Evolutionary conservation across 352 stramenopile genomes (phyloP).

Genomic region (Globisporangium mamillatum): DNA sequence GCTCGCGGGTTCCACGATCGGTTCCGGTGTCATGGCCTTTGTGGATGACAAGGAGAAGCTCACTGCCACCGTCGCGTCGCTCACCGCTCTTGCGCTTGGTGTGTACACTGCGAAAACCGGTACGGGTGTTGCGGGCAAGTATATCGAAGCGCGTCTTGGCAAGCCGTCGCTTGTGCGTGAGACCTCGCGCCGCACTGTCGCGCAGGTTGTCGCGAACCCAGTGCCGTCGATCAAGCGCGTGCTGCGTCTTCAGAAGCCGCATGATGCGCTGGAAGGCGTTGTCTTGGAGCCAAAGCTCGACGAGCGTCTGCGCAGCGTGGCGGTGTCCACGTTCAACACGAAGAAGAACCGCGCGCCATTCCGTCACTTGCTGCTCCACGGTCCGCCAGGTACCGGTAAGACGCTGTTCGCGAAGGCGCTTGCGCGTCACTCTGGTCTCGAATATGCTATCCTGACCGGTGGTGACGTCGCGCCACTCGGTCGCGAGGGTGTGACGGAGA

Average conservation of each 20-base stretch:
- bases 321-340: constrained; percentile 97
- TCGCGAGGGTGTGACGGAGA: constrained; percentile 97
- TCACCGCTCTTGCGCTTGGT: constrained; percentile 93
- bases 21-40: constrained; percentile 92
- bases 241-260: constrained; percentile 85
- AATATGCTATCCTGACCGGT: constrained; percentile 99
- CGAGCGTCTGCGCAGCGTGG: constrained; percentile 92
- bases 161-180: constrained; percentile 98
- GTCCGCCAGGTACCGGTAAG: constrained; percentile 98
- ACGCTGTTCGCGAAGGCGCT: constrained; percentile 98
- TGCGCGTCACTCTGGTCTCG: constrained; percentile 94
- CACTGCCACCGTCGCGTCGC: constrained; percentile 91
- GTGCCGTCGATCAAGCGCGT: constrained; percentile 87
- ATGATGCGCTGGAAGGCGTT: constrained; percentile 94
- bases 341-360: constrained; percentile 98
- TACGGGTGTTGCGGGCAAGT: constrained; percentile 93
- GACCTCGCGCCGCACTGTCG: constrained; percentile 88
- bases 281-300: constrained; percentile 95
- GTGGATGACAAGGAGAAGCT: constrained; percentile 95
- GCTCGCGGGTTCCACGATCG: constrained; percentile 92
- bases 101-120: constrained; percentile 95
- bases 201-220: constrained; percentile 83
- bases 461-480: constrained; percentile 98
- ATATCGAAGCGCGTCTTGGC: constrained; percentile 94
- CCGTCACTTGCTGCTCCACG: constrained; percentile 97